Base-by-base conservation (phyloP, 768 basidiomycete genomes). In the Heimioporus sp. region DNA sequence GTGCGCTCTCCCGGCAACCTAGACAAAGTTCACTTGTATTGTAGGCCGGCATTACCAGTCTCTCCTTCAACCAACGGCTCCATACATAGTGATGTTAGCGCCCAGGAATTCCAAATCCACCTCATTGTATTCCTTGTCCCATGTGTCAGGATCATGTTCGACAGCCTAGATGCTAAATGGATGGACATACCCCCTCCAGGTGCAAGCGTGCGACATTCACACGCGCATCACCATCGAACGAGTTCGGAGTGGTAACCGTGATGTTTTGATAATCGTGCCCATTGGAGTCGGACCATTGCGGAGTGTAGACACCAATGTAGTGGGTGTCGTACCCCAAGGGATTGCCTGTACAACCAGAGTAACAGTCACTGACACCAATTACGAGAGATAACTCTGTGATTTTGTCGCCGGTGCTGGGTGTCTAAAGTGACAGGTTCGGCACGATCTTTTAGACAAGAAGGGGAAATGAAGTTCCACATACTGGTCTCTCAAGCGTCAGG, bases 401-500 rank as follows among this genome's bases (percentile, higher is more conserved):
- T 20, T 39, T 7, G 3, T 30, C 2, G n/a, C n/a, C n/a, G n/a
- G n/a, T n/a, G 16, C n/a, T 2, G 0, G 48, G 8, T 13, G 4
- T 2, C 60, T 59, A 15, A 43, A 19, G n/a, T 4, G 7, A 19
- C 2, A 5, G 24, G 39, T 41, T 40, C 36, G 30, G 42, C n/a
- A 35, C n/a, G 12, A 16, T 17, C 2, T 15, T 34, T 10, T 9
- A 10, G 13, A 34, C 13, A 2, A 34, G n/a, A n/a, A 30, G 15
- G 32, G 10, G 5, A 13, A 34, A 5, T 16, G 15, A 17, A n/a
- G n/a, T n/a, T n/a, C n/a, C 2, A 63, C 77, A 12, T 49, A 80
- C 79, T 3, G 70, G 68, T 48, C 68, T 67, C 43, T 73, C 72
- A 10, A 81, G 54, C 49, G 74, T 63, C 1, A 81, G 66, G 10